Evolutionary conservation across 2,329 filamentous ascomycete genomes (phyloP).

Genomic region (Microdochium trichocladiopsis): DNA sequence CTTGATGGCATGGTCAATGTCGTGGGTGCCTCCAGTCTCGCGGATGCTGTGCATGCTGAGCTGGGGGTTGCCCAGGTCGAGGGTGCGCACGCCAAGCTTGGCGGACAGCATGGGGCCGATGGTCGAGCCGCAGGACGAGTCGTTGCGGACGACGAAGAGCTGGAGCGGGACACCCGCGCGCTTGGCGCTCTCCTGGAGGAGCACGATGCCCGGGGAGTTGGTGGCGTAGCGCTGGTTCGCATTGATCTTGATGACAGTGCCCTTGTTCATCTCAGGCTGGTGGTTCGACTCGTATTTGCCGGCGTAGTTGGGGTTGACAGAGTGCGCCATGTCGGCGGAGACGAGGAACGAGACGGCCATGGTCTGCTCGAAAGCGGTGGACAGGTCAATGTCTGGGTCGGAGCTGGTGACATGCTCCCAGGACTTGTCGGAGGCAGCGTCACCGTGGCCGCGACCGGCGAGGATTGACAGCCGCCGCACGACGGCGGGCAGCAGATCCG

Average conservation of each 20-base stretch:
- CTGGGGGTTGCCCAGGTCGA: slow-evolving; percentile 92
- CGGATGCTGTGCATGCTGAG: slow-evolving; percentile 96
- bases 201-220: slow-evolving; percentile 88
- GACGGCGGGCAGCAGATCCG: slow-evolving; percentile 81
- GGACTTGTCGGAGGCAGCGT: slow-evolving; percentile 50
- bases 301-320: slow-evolving; percentile 90
- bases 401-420: slow-evolving; percentile 48
- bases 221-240: slow-evolving; percentile 96
- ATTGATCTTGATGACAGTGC: slow-evolving; percentile 95
- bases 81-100: slow-evolving; percentile 75
- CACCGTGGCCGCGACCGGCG: slow-evolving; percentile 46
- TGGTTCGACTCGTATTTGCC: slow-evolving; percentile 89
- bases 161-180: slow-evolving; percentile 76
- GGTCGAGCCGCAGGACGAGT: slow-evolving; percentile 89
- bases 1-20: slow-evolving; percentile 79
- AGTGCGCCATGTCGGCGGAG: slow-evolving; percentile 96
- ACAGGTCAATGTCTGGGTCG: slow-evolving; percentile 51
- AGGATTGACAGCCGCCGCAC: slow-evolving; percentile 80
- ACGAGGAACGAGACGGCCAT: slow-evolving; percentile 87
- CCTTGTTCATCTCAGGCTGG: slow-evolving; percentile 91
- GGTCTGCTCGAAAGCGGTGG: slow-evolving; percentile 89
- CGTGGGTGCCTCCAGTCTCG: slow-evolving; percentile 82
- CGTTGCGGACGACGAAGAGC: slow-evolving; percentile 93
- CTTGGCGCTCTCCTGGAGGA: slow-evolving; percentile 80
- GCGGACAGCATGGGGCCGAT: slow-evolving; percentile 96